Percentiles rank a stretch among this genome's conserved stretches.
Evolutionary conservation across 805 yeast species (phyloP).

Genomic region (Myxozyma vanderwaltii): DNA sequence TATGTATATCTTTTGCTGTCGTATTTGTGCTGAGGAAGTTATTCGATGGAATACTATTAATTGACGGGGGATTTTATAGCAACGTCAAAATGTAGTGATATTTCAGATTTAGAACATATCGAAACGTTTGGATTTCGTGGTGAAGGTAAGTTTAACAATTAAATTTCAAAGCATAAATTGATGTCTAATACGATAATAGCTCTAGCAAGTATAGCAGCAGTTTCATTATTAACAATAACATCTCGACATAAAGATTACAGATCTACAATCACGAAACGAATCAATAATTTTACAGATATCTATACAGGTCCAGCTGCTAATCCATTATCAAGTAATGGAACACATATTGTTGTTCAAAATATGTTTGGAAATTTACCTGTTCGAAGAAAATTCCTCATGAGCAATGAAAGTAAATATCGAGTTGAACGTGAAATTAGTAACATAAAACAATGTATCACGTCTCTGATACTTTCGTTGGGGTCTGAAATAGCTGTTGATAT

Average conservation of each 20-base stretch:
- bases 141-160: constrained; percentile 28
- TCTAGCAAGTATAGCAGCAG: constrained; percentile 48
- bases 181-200: constrained; percentile 46
- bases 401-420: background rate
- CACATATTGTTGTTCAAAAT: constrained; percentile 33
- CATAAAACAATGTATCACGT: background rate
- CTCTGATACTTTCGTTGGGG: background rate
- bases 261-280: constrained; percentile 20
- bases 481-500: background rate
- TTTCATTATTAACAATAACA: constrained; percentile 47
- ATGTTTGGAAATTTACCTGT: constrained; percentile 38
- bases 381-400: constrained; percentile 23
- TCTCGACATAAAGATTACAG: constrained; percentile 44
- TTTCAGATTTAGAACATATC: constrained; percentile 40
- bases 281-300: constrained; percentile 19
- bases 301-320: constrained; percentile 2
- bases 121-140: constrained; percentile 33
- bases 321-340: constrained; percentile 22
- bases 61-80: constrained; percentile 1
- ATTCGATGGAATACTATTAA: too few relatives aligned
- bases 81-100: constrained; percentile 51
- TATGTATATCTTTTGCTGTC: background rate
- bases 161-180: too few relatives aligned
- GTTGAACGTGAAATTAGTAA: background rate
- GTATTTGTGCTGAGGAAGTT: too few relatives aligned